Base-by-base conservation (phyloP, 2,329 filamentous ascomycete species). In the Fusarium sp. region DNA sequence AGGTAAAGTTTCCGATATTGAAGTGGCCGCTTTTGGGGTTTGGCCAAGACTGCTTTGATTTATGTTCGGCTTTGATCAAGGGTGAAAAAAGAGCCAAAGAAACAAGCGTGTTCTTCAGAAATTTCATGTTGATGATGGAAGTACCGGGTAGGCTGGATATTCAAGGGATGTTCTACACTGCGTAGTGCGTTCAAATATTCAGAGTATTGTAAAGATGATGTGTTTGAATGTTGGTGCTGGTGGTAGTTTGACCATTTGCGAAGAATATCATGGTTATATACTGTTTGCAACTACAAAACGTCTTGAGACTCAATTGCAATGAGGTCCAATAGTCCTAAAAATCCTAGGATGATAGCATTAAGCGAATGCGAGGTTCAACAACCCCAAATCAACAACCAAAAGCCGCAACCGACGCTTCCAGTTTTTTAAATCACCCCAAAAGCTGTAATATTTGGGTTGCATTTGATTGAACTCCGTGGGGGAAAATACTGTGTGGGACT, bases 1-100 rank as follows among this genome's bases (percentile, higher is more conserved):
- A 68, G 3, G 46, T 28, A 28, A 68, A 68, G 45, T 40, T 26
- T 1, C 46, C 33, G 6, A 69, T 53, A 3, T 14, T 49, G 19
- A 13, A 69, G 11, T 26, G 24, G 0, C 65, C 65, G 2, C 55
- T 45, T 0, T 14, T 22, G 1, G 59, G 56, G 5, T 44, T 2
- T 2, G 51, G 66, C 65, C 65, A 66, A 0, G 52, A 9, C 2
- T 8, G 0, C 0, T 54, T 47, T 4, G 24, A 9, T 1, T 24
- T 0, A 2, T 1, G n/a, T 3, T 33, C 7, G 2, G 56, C 49
- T 6, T 3, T 2, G 4, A 39, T 13, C 1, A 57, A 0, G 0
- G 42, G 11, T 0, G 14, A 8, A 1, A 57, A 46, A 3, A 62
- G 4, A 0, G 7, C 17, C 1, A 62, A 1, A 1, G 1, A 15